Conservation (phyloP, 2,329 filamentous ascomycete species). For the Arthrobotrys megalospora region DNA sequence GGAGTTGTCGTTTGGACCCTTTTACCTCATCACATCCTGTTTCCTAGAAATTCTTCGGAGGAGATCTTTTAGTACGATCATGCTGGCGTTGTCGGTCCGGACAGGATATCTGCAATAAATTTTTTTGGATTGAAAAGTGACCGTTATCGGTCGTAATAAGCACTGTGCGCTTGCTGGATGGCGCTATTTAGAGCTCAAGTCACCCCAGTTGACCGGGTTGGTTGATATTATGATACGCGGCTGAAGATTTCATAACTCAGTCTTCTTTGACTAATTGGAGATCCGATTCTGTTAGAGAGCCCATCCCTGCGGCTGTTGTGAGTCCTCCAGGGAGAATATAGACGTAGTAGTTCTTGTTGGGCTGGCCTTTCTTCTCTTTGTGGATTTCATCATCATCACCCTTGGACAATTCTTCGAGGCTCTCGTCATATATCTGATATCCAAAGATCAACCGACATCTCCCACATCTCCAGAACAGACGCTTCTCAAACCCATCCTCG, state of each 20-base stretch:
- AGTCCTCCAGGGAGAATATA: conserved; percentile 76
- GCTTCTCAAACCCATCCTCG: conserved; percentile 78
- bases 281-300: conserved; percentile 66
- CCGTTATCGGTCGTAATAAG: background rate
- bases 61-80: conserved; percentile 7
- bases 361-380: conserved; percentile 61
- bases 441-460: conserved; percentile 75
- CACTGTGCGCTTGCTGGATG: background rate
- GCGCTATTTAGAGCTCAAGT: too few species aligned
- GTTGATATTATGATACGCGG: background rate
- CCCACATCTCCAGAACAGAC: conserved; percentile 74
- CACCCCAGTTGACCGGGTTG: too few species aligned
- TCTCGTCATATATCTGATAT: conserved; percentile 73
- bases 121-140: conserved; percentile 3
- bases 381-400: conserved; percentile 56
- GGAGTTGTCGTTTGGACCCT: background rate
- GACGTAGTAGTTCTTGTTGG: conserved; percentile 66
- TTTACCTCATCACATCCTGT: background rate
- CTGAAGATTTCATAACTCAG: conserved; percentile 5
- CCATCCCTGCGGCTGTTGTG: conserved; percentile 74
- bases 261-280: conserved; percentile 55
- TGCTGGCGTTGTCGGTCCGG: conserved; percentile 17
- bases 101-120: conserved; percentile 18
- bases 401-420: conserved; percentile 58
- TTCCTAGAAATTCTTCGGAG: conserved; percentile 5